Percentiles rank a stretch among this genome's conserved stretches.
Evolutionary conservation across 371 early-diverging fungal genomes (phyloP).

Genomic region (Mortierella sp.): DNA sequence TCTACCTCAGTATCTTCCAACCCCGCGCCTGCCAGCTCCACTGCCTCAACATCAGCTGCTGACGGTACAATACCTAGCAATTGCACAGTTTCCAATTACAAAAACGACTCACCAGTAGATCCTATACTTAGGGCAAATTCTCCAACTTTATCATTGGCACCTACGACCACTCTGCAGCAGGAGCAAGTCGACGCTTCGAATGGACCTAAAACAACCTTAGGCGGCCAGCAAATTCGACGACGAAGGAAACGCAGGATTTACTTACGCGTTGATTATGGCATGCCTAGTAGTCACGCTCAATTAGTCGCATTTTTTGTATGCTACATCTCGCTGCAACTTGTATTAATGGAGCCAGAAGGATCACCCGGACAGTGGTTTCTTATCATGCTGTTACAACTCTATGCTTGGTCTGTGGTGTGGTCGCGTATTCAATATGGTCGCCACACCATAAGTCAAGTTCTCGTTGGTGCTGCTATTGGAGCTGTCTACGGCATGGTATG

Average conservation of each 20-base stretch:
- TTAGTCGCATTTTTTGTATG: slow-evolving; percentile 77
- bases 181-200: slow-evolving; percentile 37
- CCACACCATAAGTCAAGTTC: slow-evolving; percentile 66
- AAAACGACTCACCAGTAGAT: slow-evolving; percentile 12
- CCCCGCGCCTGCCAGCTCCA: neutral
- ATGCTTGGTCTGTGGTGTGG: slow-evolving; percentile 64
- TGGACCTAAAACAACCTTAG: slow-evolving; percentile 30
- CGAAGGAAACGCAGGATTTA: slow-evolving; percentile 34
- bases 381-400: slow-evolving; percentile 52
- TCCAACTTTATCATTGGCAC: slow-evolving; percentile 38
- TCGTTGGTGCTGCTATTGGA: slow-evolving; percentile 62
- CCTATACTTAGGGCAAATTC: slow-evolving; percentile 24
- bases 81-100: neutral
- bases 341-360: slow-evolving; percentile 46
- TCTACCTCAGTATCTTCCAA: slow-evolving; percentile 4
- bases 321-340: slow-evolving; percentile 60
- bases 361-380: slow-evolving; percentile 54
- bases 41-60: neutral
- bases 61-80: neutral
- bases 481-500: slow-evolving; percentile 54
- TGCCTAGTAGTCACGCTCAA: slow-evolving; percentile 84
- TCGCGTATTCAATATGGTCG: slow-evolving; percentile 66
- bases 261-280: slow-evolving; percentile 69
- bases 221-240: slow-evolving; percentile 28
- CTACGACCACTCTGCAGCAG: slow-evolving; percentile 41